Evolutionary conservation across 2,329 filamentous ascomycete species (phyloP), one percentile per base, ranked within the genome.

Genomic region (Ceratocystis lukuohia): DNA sequence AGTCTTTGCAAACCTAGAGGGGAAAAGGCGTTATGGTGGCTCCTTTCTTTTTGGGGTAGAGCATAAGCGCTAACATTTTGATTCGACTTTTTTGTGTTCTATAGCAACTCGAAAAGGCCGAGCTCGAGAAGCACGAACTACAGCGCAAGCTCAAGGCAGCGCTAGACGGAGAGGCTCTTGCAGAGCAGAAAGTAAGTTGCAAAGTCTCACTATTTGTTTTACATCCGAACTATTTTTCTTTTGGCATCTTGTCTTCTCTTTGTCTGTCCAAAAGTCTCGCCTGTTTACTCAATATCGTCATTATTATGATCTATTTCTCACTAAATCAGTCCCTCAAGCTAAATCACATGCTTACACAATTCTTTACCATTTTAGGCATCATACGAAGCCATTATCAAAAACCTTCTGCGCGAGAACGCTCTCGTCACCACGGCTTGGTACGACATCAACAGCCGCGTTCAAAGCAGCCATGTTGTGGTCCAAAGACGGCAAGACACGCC

Each of bases 391-490:
- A 76, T 79, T 63, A 82, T 89, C 72, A 84, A 84, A 70, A 88
- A 86, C 71, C 81, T 95, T 68, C 83, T 88, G 74, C 84, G 88
- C 71, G 90, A 95, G 75, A 91, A 90, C 74, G 82, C 82, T 48
- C 81, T 94, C 73, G 90, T 95, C 71, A 80, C 87, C 30, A 88
- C 86, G n/a, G 90, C 90, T 1, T 95, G 89, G 89, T 92, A 92
- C 76, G 89, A 93, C 74, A 82, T 94, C 71, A 86, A 87, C 30
- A 86, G 82, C 73, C 81, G 90, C 64, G 76, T 95, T 70, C 89
- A 94, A 76, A 91, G 88, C 77, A 93, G 92, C 74, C 88, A 89
- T 69, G 87, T 93, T 53, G 84, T 89, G 65, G 76, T 95, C 69
- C 88, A 91, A 73, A 80, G 90, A 70, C 82, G 88, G 70, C 84